phyloP scores from a whole-genome alignment of 179 eudicot species.

The Beta lomatogona region DNA sequence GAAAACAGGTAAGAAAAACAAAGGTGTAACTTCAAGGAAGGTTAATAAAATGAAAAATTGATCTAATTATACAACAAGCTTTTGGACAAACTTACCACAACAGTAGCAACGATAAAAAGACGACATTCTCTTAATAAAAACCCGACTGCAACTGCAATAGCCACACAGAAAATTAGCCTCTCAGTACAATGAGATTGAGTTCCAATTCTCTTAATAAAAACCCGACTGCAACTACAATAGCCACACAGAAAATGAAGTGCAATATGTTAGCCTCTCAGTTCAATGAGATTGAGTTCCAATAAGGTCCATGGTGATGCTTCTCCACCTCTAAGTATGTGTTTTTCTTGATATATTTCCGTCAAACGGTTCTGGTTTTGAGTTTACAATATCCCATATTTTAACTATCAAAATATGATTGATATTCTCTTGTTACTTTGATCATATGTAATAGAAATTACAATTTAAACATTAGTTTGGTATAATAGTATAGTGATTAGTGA shows the following conservation, averaged over 20 bases:
- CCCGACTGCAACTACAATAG: conserved; percentile 66
- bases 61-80: background rate
- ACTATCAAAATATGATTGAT: too few relatives aligned
- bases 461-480: too few relatives aligned
- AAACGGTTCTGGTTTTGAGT: too few relatives aligned
- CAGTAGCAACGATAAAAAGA: conserved; percentile 77
- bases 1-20: background rate
- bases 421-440: too few relatives aligned
- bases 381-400: too few relatives aligned
- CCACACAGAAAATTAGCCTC: too few relatives aligned
- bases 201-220: too few relatives aligned
- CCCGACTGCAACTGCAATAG: too few relatives aligned
- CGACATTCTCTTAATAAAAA: conserved; percentile 89
- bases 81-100: conserved; percentile 58
- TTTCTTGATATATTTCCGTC: background rate
- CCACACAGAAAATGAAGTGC: conserved; percentile 2
- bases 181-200: too few relatives aligned
- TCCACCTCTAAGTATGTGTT: background rate
- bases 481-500: too few relatives aligned
- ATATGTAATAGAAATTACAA: too few relatives aligned
- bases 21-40: background rate
- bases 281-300: background rate
- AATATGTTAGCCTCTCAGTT: background rate
- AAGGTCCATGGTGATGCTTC: too few relatives aligned
- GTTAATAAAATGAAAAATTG: background rate